Conservation (phyloP, 2,329 filamentous ascomycete genomes). For the Talaromyces sp. region DNA sequence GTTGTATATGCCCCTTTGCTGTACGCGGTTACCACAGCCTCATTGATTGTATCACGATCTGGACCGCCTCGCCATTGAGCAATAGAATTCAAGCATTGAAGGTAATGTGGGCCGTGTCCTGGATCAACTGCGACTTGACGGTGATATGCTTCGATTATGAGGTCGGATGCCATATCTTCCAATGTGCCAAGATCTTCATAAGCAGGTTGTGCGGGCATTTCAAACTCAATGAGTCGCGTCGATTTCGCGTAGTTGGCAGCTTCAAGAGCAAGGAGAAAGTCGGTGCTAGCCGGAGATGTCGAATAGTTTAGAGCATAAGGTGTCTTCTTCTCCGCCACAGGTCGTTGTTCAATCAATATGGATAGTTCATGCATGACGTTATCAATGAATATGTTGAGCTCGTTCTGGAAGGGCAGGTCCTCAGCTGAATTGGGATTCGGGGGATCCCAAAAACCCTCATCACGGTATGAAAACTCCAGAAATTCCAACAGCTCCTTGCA, state of each 20-base stretch:
- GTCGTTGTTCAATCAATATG: constrained; percentile 48
- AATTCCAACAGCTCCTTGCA: constrained; percentile 58
- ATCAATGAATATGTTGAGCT: constrained; percentile 51
- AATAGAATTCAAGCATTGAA: constrained; percentile 63
- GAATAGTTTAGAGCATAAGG: constrained; percentile 29
- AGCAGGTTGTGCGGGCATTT: constrained; percentile 28
- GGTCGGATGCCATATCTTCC: constrained; percentile 59
- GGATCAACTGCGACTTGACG: constrained; percentile 58
- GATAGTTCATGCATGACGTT: constrained; percentile 59
- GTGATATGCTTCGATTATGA: constrained; percentile 62
- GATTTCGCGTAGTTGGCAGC: constrained; percentile 33
- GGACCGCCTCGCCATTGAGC: constrained; percentile 48
- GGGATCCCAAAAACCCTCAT: constrained; percentile 43
- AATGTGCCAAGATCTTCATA: constrained; percentile 63
- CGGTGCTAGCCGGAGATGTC: constrained; percentile 35
- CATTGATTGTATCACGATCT: constrained; percentile 55
- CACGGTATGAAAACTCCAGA: constrained; percentile 54
- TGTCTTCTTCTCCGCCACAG: constrained; percentile 38
- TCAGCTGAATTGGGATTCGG: constrained; percentile 36
- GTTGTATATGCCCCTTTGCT: constrained; percentile 58
- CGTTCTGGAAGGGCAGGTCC: constrained; percentile 40
- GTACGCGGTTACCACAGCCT: constrained; percentile 56
- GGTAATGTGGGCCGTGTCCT: constrained; percentile 56
- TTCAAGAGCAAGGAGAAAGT: constrained; percentile 40
- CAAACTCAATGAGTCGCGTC: constrained; percentile 28